A percentile compares a stretch with the other conserved stretches of the same genome.
These are phyloP conservation scores for Neofusicoccum sp. DNA, from an alignment of 2,329 filamentous ascomycete species.

Conservation along the genomic window DNA sequence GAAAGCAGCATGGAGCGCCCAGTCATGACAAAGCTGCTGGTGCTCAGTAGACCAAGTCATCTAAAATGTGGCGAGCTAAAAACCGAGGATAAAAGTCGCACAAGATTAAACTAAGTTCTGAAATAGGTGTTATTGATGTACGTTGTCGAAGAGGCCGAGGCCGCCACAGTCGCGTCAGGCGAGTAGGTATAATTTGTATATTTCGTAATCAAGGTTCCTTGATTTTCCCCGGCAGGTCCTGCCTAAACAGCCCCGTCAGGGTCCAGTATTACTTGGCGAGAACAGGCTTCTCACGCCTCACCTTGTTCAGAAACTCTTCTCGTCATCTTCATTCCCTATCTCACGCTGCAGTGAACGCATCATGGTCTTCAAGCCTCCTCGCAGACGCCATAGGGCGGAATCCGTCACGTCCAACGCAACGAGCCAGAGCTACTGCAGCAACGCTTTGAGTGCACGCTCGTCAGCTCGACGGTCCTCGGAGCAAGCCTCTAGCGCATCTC, in stretches of 20 bases:
- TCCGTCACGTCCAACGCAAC: neutral
- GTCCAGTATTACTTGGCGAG: neutral
- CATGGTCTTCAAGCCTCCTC: neutral
- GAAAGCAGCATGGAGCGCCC: constrained; percentile 54
- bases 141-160: too few species aligned
- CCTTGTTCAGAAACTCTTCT: neutral
- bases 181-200: neutral
- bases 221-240: neutral
- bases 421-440: neutral
- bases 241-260: neutral
- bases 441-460: neutral
- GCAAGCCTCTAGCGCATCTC: neutral
- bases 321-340: neutral
- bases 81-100: too few species aligned
- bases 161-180: neutral
- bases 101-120: too few species aligned
- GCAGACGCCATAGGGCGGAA: neutral
- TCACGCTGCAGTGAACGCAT: neutral
- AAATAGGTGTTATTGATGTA: too few species aligned
- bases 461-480: neutral
- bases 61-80: too few species aligned
- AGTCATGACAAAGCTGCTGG: neutral
- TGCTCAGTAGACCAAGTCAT: neutral
- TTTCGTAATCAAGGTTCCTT: neutral
- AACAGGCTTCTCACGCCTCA: neutral